Evolutionary conservation across 2,329 filamentous ascomycete species (phyloP).

Genomic region (Sphaerulina musiva): DNA sequence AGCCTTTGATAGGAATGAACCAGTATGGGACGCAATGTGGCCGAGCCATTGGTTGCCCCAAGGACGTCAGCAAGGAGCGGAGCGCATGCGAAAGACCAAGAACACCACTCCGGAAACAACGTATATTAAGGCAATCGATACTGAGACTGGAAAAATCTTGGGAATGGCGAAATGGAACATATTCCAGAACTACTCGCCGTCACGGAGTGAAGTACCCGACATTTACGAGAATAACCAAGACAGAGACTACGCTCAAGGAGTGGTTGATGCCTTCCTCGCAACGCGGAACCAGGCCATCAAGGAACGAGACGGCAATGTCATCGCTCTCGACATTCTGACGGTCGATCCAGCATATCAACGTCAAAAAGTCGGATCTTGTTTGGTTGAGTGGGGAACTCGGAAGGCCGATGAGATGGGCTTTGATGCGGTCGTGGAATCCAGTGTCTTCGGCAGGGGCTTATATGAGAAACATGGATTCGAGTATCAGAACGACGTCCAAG

Average conservation of each 20-base stretch:
- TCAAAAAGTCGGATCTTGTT: slow-evolving; percentile 23
- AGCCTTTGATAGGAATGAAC: slow-evolving; percentile 28
- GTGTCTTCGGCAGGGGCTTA: slow-evolving; percentile 25
- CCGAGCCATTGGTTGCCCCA: slow-evolving; percentile 25
- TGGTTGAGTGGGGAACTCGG: slow-evolving; percentile 28
- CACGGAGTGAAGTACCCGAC: slow-evolving; percentile 4
- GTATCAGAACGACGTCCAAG: slow-evolving; percentile 24
- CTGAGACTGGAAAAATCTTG: slow-evolving; percentile 23
- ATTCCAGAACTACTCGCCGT: slow-evolving; percentile 16
- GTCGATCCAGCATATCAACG: slow-evolving; percentile 30
- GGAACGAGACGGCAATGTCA: slow-evolving; percentile 23
- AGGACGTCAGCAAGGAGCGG: slow-evolving; percentile 23
- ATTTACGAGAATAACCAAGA: slow-evolving; percentile 24
- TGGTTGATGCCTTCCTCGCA: slow-evolving; percentile 21
- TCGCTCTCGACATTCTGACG: slow-evolving; percentile 28
- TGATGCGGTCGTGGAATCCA: slow-evolving; percentile 30
- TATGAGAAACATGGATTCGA: slow-evolving; percentile 32
- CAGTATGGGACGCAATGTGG: slow-evolving; percentile 26
- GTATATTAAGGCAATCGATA: slow-evolving; percentile 30
- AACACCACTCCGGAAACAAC: slow-evolving; percentile 22
- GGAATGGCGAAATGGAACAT: slow-evolving; percentile 33
- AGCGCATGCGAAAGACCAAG: slow-evolving; percentile 21
- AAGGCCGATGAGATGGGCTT: slow-evolving; percentile 28
- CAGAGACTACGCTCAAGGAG: slow-evolving; percentile 16
- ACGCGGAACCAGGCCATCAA: slow-evolving; percentile 23